Evolutionary conservation across 768 basidiomycete species (phyloP).

Genomic region (Mrakia hoshinonis): DNA sequence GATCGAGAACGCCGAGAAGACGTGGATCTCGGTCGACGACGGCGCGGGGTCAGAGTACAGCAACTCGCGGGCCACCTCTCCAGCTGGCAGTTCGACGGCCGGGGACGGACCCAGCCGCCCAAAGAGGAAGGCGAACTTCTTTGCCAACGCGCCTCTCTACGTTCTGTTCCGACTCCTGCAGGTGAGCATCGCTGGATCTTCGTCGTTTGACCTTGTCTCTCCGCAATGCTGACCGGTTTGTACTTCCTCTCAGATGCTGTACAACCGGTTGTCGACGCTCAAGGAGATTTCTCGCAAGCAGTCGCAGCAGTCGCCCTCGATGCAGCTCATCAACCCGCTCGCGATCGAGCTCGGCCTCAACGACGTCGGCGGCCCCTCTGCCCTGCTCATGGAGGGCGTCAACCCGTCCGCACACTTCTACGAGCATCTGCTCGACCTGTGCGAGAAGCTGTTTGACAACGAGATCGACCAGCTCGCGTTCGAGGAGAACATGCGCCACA

Average conservation of each 20-base stretch:
- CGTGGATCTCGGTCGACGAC: constrained; percentile 41
- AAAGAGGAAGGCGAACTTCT: constrained; percentile 49
- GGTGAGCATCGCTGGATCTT: constrained; percentile 49
- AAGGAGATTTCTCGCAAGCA: constrained; percentile 68
- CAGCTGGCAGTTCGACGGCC: constrained; percentile 27
- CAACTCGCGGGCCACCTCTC: constrained; percentile 36
- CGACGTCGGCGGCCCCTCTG: constrained; percentile 46
- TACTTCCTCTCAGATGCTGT: constrained; percentile 57
- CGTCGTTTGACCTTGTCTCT: neutral
- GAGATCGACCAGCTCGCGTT: constrained; percentile 87
- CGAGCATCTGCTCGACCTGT: constrained; percentile 75
- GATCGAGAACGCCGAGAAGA: constrained; percentile 33
- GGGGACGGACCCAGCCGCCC: constrained; percentile 27
- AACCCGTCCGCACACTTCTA: constrained; percentile 64
- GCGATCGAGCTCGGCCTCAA: constrained; percentile 77
- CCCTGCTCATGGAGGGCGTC: constrained; percentile 36
- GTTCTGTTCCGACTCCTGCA: constrained; percentile 78
- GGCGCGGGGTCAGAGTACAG: constrained; percentile 16
- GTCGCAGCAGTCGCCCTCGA: constrained; percentile 45
- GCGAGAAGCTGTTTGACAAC: constrained; percentile 86
- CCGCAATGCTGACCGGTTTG: neutral
- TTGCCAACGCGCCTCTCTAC: constrained; percentile 88
- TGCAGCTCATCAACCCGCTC: constrained; percentile 65
- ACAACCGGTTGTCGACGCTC: constrained; percentile 75
- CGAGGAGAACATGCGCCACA: constrained; percentile 88